These are phyloP conservation scores for Aspergillus japonicus DNA, from an alignment of 2,329 filamentous ascomycete species.

Conservation along the genomic window DNA sequence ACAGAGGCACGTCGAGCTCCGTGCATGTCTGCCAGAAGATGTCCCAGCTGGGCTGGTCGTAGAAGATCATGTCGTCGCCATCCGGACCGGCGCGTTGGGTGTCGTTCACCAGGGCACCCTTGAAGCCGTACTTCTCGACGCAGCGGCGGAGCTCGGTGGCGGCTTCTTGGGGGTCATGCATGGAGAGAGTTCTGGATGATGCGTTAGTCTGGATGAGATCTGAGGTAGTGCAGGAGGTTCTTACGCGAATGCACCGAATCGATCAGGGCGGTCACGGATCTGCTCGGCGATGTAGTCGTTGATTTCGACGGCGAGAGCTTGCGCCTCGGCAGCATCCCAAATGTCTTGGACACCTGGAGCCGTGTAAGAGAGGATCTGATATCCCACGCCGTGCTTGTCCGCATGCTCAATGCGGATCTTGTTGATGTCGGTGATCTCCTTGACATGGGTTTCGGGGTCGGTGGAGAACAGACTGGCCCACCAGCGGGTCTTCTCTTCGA, in stretches of 20 bases:
- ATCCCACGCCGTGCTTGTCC: conserved; percentile 48
- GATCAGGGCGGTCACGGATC: conserved; percentile 43
- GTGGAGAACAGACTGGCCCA: conserved; percentile 61
- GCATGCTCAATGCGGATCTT: conserved; percentile 45
- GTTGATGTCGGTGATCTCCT: conserved; percentile 54
- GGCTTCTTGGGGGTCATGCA: conserved; percentile 44
- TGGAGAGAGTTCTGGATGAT: conserved; percentile 32
- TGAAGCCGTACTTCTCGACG: conserved; percentile 60
- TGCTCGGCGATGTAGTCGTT: conserved; percentile 49
- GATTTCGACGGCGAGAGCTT: conserved; percentile 46
- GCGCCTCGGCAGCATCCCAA: conserved; percentile 45
- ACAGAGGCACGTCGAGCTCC: conserved; percentile 63
- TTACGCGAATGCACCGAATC: conserved; percentile 47
- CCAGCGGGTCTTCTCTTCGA: conserved; percentile 59
- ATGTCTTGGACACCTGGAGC: conserved; percentile 51
- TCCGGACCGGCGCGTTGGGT: conserved; percentile 59
- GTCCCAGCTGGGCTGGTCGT: conserved; percentile 59
- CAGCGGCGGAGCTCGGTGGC: conserved; percentile 45
- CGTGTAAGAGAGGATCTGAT: conserved; percentile 50
- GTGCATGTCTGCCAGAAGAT: conserved; percentile 59
- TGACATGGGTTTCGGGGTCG: conserved; percentile 58
- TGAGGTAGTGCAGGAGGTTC: not conserved
- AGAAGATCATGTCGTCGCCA: conserved; percentile 63
- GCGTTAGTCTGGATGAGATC: not conserved
- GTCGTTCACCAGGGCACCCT: conserved; percentile 62